Base-by-base conservation (phyloP, 2,329 filamentous ascomycete genomes). In the Neodidymelliopsis sp. region DNA sequence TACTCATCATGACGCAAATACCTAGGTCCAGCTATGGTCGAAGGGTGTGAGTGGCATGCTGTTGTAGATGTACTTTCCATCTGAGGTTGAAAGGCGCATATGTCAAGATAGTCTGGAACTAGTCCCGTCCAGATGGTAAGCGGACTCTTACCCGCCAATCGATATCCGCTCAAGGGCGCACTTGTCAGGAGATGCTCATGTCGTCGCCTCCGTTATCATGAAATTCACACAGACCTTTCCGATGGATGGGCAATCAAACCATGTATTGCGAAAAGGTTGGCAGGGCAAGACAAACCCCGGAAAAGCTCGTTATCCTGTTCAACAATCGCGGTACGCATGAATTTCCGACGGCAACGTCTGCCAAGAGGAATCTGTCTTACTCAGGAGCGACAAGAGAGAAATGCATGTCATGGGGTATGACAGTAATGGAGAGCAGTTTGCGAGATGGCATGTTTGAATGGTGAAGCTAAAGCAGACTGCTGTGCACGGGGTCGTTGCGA, bases 361-460 rank as follows among this genome's bases (percentile, higher is more conserved):
- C n/a, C n/a, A n/a, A n/a, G n/a, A n/a, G n/a, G n/a, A 29, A 12
- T 24, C 18, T 40, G 29, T 11, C 22, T 28, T 34, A 13, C 19
- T 27, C 16, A 23, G 15, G 22, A 13, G 15, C 4, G 13, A 27
- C 13, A 5, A 16, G 9, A 20, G n/a, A 15, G 19, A 12, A 13
- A 16, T 42, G 23, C 40, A 29, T 25, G 20, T 8, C 8, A 19
- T 36, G 33, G 25, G 27, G 15, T 12, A 22, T 7, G 20, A 28
- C 27, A 19, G 20, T 31, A 42, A 22, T 13, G 25, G 35, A 13
- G 29, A 43, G 29, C 34, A 20, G 30, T 36, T 41, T 41, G 47
- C 40, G 40, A 39, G 35, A 24, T 34, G 25, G n/a, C 15, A 22
- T 25, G 33, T 27, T 12, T 38, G 16, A 31, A 29, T 34, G 35